Base-by-base conservation (phyloP, 2,329 filamentous ascomycete species). In the Pseudogymnoascus sp. region DNA sequence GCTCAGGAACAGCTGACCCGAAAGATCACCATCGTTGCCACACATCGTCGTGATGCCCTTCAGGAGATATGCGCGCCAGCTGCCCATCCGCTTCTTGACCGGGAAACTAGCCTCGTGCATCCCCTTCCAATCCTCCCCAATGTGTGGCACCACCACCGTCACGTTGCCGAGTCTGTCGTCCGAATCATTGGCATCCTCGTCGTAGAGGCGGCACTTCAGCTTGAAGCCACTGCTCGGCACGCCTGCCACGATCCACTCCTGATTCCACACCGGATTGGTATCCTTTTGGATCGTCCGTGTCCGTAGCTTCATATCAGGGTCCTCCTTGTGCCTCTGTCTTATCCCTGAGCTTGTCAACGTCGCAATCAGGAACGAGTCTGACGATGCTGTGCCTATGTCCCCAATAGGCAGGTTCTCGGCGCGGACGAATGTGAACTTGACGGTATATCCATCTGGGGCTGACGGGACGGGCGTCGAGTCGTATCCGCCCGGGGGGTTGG, bases 131-230 rank as follows among this genome's bases (percentile, higher is more conserved):
- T 81, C 74, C 44, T 88, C 84, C 59, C 78, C 79, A 6, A 96
- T 73, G 1, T 76, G 72, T 10, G 80, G 76, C 0, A 89, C 84
- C 17, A 83, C 76, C 62, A 96, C 78, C 57, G 91, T 91, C 3
- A 91, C 90, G 71, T 95, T 96, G 10, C 93, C 93, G 19, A 97
- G 81, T 26, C 91, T 83, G 76, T 97, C 93, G 72, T 97, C 89
- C 68, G 89, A 85, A 73, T 97, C 90, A 1, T 87, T 85, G 35
- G 87, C 86, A 75, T 97, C 93, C 74, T 97, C 93, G 71, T 97
- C 93, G 76, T 93, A 96, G 17, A 97, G 77, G 62, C 90, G 84
- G 66, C 90, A 91, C 74, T 96, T 96, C 69, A 97, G 81, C 64
- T 82, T 83, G 77, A 96, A 96, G 3, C 93, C 93, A 0, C 83